Base-by-base conservation (phyloP, 1,284 basidiomycete genomes). In the Malassezia globosa region DNA sequence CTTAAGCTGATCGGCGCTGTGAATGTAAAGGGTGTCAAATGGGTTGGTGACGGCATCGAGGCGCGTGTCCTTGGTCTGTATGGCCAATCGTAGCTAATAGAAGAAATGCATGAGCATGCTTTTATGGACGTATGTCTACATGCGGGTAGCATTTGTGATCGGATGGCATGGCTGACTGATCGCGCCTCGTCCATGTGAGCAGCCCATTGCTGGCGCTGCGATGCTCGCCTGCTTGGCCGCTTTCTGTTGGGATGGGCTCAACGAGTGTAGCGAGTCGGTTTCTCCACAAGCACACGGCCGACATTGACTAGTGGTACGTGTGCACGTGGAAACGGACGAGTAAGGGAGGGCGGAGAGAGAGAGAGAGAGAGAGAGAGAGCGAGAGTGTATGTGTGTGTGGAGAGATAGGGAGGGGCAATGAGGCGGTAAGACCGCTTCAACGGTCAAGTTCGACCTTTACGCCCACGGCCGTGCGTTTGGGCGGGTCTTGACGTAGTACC, bases 1-100 rank as follows among this genome's bases (percentile, higher is more conserved):
- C 79, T 99, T 22, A 84, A 88, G 59, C 82, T 97, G 64, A 81
- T 86, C 1, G 84, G 90, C 71, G 37, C 60, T 16, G 22, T 26
- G 7, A 22, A 26, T 35, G 16, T 27, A 13, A 50, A 49, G 27
- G 53, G 57, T 41, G 46, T 44, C 8, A 43, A 58, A 7, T 71
- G 68, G 68, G 55, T 68, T 35, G 68, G 68, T 14, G 63, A 67
- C 31, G 62, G 64, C n/a, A 58, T 71, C 36, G 68, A 69, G 47
- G 60, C 54, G 31, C 57, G 68, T 7, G 62, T 71, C 8, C 58
- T 71, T 24, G 54, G 53, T 16, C 52, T 64, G 51, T 71, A 69
- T 49, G 39, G 38, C 4, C 42, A 46, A n/a, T 31, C 29, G 16
- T 31, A 31, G 29, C 29, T n/a, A n/a, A n/a, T n/a, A n/a, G n/a